Conservation (phyloP, 106 monocot genomes). For the Cymbidium sinense region DNA sequence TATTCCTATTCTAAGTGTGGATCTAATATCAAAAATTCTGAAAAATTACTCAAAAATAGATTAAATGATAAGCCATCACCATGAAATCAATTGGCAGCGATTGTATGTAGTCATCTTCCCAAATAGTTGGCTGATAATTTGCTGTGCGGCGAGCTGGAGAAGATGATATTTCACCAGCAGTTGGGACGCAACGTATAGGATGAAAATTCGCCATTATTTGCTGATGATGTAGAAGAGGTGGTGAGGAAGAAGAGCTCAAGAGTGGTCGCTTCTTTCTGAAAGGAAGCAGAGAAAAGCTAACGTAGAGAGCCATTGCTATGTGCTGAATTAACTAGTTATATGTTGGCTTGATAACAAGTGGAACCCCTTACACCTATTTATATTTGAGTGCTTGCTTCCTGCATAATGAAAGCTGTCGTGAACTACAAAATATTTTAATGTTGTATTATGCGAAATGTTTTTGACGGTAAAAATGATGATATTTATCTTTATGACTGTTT, state of each 20-base stretch:
- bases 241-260: background rate
- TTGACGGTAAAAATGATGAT: too few relatives aligned
- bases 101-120: conserved; percentile 5
- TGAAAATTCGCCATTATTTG: background rate
- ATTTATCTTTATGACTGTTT: too few relatives aligned
- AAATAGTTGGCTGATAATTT: background rate
- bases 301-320: background rate
- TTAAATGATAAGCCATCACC: background rate
- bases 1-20: too few relatives aligned
- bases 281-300: background rate
- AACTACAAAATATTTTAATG: too few relatives aligned
- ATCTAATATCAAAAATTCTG: too few relatives aligned
- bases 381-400: background rate
- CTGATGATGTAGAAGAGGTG: background rate
- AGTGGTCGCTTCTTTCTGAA: background rate
- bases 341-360: background rate
- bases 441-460: too few relatives aligned
- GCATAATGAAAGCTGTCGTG: too few relatives aligned
- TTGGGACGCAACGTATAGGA: background rate
- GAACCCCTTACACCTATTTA: background rate
- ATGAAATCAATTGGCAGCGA: background rate
- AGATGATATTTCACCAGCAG: background rate
- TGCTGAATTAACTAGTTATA: background rate
- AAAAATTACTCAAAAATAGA: too few relatives aligned
- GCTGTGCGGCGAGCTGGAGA: background rate